These are phyloP conservation scores for Rutstroemia sp. DNA, from an alignment of 2,329 filamentous ascomycete species.

Conservation along the genomic window DNA sequence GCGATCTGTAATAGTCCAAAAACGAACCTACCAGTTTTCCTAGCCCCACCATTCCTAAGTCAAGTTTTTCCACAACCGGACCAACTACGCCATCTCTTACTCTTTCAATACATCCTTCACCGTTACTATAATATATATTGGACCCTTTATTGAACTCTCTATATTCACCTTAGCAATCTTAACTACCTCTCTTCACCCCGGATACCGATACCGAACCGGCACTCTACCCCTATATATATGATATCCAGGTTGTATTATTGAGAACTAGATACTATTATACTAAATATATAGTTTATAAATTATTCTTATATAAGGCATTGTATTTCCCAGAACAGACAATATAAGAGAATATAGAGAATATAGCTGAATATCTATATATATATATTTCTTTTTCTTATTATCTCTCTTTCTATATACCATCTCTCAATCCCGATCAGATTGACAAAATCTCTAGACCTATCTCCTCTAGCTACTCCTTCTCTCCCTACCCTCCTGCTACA, in stretches of 20 bases:
- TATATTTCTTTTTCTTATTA: slow-evolving; percentile 1
- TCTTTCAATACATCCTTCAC: neutral
- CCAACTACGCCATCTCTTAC: neutral
- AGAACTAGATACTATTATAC: slow-evolving; percentile 52
- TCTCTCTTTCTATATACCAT: no score
- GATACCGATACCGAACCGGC: slow-evolving; percentile 38
- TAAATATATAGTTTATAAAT: slow-evolving; percentile 49
- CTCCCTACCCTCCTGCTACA: slow-evolving; percentile 48
- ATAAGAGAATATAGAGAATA: slow-evolving; percentile 45
- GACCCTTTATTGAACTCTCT: slow-evolving; percentile 15
- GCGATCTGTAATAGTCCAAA: slow-evolving; percentile 50
- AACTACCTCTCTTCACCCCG: slow-evolving; percentile 37
- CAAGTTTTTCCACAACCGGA: slow-evolving; percentile 13
- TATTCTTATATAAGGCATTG: slow-evolving; percentile 52
- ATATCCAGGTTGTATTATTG: slow-evolving; percentile 49
- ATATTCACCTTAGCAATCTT: slow-evolving; percentile 17
- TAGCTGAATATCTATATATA: slow-evolving; percentile 45
- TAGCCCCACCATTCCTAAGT: slow-evolving; percentile 9
- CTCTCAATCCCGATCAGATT: neutral
- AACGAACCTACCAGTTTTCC: slow-evolving; percentile 39
- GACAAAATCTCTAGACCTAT: slow-evolving; percentile 32
- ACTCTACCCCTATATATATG: slow-evolving; percentile 45
- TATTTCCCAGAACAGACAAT: slow-evolving; percentile 48
- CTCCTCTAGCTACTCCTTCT: slow-evolving; percentile 53
- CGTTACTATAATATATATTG: neutral